phyloP scores from a whole-genome alignment of 2,329 filamentous ascomycete species.

The Aspergillus jensenii region DNA sequence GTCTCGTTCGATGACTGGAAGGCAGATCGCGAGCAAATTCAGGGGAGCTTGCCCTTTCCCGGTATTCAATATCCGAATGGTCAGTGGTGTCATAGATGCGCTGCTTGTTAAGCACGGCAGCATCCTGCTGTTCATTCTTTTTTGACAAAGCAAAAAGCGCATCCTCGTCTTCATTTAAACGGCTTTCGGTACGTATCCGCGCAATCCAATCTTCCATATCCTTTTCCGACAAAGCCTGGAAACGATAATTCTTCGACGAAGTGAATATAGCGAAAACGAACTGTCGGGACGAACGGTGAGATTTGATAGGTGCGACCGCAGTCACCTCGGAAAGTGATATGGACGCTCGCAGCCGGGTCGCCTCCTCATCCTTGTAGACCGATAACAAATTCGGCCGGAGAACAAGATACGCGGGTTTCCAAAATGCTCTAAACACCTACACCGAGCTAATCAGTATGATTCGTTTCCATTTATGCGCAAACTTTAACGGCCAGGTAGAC shows the following conservation, averaged over 20 bases:
- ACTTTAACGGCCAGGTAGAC: constrained; percentile 12
- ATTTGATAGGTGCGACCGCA: constrained; percentile 82
- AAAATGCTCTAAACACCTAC: constrained; percentile 62
- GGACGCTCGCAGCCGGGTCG: constrained; percentile 85
- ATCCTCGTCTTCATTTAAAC: constrained; percentile 85
- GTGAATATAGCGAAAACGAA: constrained; percentile 93
- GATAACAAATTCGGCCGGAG: constrained; percentile 86
- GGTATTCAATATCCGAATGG: constrained; percentile 40
- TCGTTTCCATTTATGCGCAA: constrained; percentile 7
- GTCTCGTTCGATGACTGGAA: constrained; percentile 26
- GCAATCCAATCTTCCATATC: constrained; percentile 88
- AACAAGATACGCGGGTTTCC: constrained; percentile 88
- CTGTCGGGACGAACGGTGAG: constrained; percentile 81
- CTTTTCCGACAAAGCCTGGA: constrained; percentile 70
- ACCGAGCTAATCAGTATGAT: constrained; percentile 12
- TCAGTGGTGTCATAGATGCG: constrained; percentile 42
- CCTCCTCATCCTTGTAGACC: constrained; percentile 88
- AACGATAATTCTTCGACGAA: constrained; percentile 84
- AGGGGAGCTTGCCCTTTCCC: constrained; percentile 34
- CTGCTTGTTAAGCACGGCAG: constrained; percentile 26
- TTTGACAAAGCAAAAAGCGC: constrained; percentile 61
- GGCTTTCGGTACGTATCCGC: constrained; percentile 73
- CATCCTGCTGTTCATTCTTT: constrained; percentile 22
- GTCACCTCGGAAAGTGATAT: constrained; percentile 87
- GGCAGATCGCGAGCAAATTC: constrained; percentile 32